Evolutionary conservation across 495 filamentous ascomycete genomes (phyloP).

Genomic region (Platismatia glauca): DNA sequence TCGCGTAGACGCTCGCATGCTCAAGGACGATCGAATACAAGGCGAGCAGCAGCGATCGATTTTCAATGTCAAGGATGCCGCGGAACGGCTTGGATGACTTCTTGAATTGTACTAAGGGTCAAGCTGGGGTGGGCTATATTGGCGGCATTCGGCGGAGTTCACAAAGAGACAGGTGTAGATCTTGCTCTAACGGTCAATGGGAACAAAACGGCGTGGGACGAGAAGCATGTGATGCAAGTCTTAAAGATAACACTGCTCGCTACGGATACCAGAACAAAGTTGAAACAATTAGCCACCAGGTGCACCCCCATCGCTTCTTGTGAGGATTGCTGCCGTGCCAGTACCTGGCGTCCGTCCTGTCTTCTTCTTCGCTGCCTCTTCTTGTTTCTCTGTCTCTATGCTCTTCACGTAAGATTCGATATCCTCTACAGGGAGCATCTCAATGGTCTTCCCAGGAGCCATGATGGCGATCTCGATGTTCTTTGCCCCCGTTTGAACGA

Average conservation of each 20-base stretch:
- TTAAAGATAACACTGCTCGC: constrained; percentile 17
- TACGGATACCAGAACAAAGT: constrained; percentile 11
- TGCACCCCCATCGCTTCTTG: constrained; percentile 50
- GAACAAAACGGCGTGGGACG: neutral
- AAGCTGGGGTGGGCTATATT: neutral
- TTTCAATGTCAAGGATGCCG: constrained; percentile 62
- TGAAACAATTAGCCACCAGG: constrained; percentile 25
- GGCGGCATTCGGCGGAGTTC: constrained; percentile 1
- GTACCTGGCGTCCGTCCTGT: constrained; percentile 66
- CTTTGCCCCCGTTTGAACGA: constrained; percentile 97
- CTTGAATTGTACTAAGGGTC: neutral
- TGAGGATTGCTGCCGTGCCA: constrained; percentile 70
- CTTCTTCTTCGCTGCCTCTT: constrained; percentile 96
- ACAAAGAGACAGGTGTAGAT: neutral
- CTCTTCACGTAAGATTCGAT: constrained; percentile 95
- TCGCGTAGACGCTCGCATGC: constrained; percentile 75
- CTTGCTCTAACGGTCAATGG: neutral
- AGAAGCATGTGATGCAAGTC: constrained; percentile 24
- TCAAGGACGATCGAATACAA: constrained; percentile 82
- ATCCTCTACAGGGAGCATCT: constrained; percentile 91
- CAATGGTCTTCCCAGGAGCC: constrained; percentile 83
- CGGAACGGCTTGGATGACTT: constrained; percentile 65
- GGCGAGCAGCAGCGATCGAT: constrained; percentile 52
- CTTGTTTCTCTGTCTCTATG: constrained; percentile 98
- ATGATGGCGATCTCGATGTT: constrained; percentile 99